A percentile compares a stretch with the other conserved stretches of the same genome.
Evolutionary conservation across 192 early-diverging fungal genomes (phyloP).

Genomic region (Coemansia sp.): DNA sequence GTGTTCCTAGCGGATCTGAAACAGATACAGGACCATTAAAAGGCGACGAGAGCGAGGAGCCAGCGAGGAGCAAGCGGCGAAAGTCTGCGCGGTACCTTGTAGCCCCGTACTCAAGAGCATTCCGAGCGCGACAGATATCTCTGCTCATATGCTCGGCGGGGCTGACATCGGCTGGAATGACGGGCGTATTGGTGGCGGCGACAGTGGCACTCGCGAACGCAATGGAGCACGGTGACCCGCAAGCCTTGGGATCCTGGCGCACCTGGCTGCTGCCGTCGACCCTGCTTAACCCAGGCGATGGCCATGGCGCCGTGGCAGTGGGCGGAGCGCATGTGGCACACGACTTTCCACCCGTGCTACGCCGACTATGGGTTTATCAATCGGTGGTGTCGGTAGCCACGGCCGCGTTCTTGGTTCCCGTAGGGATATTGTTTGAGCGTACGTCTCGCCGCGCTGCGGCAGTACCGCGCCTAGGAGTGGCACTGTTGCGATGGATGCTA

Average conservation of each 20-base stretch:
- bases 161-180: conserved; percentile 41
- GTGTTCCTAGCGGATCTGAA: not conserved
- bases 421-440: conserved; percentile 39
- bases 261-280: conserved; percentile 47
- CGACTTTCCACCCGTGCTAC: conserved; percentile 46
- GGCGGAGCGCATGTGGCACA: conserved; percentile 37
- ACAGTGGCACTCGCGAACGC: conserved; percentile 46
- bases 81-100: conserved; percentile 15
- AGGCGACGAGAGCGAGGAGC: not conserved
- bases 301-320: not conserved
- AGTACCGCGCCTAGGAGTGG: conserved; percentile 18
- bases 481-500: conserved; percentile 22
- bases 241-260: conserved; percentile 30
- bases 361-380: conserved; percentile 50
- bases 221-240: conserved; percentile 45
- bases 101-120: conserved; percentile 30
- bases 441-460: conserved; percentile 31
- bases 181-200: conserved; percentile 21
- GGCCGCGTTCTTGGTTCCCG: conserved; percentile 25
- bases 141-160: conserved; percentile 29
- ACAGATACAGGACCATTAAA: not conserved
- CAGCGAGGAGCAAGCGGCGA: not conserved
- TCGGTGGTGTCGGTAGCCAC: conserved; percentile 30
- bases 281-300: conserved; percentile 32
- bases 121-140: conserved; percentile 42